Base-by-base conservation (phyloP, 1,284 basidiomycete genomes). In the Inonotus obliquus region DNA sequence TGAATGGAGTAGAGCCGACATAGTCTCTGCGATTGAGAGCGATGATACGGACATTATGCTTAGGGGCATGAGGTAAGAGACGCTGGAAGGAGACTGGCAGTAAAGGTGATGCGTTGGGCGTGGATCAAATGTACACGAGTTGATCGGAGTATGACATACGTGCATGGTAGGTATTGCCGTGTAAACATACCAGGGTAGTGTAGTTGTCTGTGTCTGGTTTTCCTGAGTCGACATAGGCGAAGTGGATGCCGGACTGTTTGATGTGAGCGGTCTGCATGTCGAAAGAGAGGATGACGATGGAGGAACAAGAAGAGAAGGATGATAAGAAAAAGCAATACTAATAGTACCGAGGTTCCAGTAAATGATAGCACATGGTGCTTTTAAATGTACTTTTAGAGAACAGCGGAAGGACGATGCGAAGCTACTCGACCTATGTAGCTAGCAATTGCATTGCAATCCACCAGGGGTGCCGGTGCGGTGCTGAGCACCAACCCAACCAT, bases 11-110 rank as follows among this genome's bases (percentile, higher is more conserved):
- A 1, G 69, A 71, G 23, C 66, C 66, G 17, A 51, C 55, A 57
- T 69, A 69, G 55, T 69, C 69, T 21, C 69, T 63, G n/a, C 60
- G 57, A 49, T 69, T 69, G 29, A 70, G 41, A 1, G 65, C 56
- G n/a, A 69, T 62, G 23, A 69, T 52, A 17, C 68, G 67, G 14
- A 69, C 44, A 29, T 68, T 66, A 58, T 63, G 25, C 5, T 59
- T 11, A 0, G 63, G 44, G 5, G 65, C 65, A 25, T 56, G 64
- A 6, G 66, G 63, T 17, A 67, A 39, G 48, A 69, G 59, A 7
- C 47, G 63, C 14, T 53, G 21, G 32, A 66, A 69, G 21, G 64
- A 65, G 2, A 56, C 67, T 69, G 29, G n/a, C n/a, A n/a, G n/a
- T 11, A 51, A n/a, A 23, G 25, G 29, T 29, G 48, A 21, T 48